Evolutionary conservation across 176 grass and related monocot species (phyloP), one percentile per base, ranked within the genome.

Genomic region (Rhipidocladum racemiflorum): DNA sequence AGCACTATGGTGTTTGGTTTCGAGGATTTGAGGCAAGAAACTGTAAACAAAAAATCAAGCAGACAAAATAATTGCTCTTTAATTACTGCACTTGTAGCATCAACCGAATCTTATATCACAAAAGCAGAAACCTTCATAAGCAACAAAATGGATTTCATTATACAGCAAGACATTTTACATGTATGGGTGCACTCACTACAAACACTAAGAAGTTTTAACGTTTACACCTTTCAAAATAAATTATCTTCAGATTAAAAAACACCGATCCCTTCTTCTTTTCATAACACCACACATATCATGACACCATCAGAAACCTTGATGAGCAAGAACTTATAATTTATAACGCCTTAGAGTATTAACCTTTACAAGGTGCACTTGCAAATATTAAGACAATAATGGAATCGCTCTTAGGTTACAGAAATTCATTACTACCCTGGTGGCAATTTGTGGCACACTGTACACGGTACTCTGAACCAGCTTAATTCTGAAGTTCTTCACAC

Each of bases 1-100:
- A 99, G 85, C 76, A 91, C 68, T 35, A 99, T 85, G 29, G 96
- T 95, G 39, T 91, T 95, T 14, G 87, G 67, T 82, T 99, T 95
- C 0, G 92, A 91, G 56, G 86, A 85, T 85, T 87, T 91, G 54
- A 93, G 49, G 21, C 85, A 85, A 79, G 79, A 92, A 62, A 87
- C 92, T 98, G 87, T 25, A 27, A 7, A 25, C 16, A 72, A 74
- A 21, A 66, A 79, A 35, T 49, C n/a, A 76, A 65, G 2, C 36
- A 66, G 17, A 18, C 4, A 66, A n/a, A n/a, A 21, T 0, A 77
- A 82, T 67, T 54, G 34, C 36, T 36, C 20, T 0, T 57, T 68
- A 74, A 66, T 36, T 62, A 71, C 55, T 80, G 23, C 32, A 36
- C n/a, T n/a, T 69, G 21, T 27, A 61, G 48, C 14, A 28, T 38